These are phyloP conservation scores for Colletotrichum shisoi DNA, from an alignment of 2,329 filamentous ascomycete genomes.

Conservation along the genomic window DNA sequence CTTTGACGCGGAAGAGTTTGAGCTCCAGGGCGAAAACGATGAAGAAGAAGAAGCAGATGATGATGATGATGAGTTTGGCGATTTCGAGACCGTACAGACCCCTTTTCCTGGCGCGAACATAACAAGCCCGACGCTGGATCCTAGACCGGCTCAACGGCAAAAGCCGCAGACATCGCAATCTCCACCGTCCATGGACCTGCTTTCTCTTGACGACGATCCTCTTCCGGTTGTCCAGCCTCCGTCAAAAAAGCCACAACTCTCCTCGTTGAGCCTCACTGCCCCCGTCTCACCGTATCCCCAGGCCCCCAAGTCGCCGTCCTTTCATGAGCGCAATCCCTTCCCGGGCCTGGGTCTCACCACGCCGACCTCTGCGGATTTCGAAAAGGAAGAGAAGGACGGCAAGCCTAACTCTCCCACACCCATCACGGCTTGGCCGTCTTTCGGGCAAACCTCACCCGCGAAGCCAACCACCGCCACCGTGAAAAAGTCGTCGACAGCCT, in stretches of 20 bases:
- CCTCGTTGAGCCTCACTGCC: slow-evolving; percentile 47
- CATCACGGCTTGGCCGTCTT: slow-evolving; percentile 57
- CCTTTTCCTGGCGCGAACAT: slow-evolving; percentile 28
- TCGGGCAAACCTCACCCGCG: slow-evolving; percentile 41
- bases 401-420: slow-evolving; percentile 52
- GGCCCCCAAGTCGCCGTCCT: slow-evolving; percentile 61
- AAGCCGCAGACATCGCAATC: slow-evolving; percentile 31
- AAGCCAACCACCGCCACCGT: slow-evolving; percentile 20
- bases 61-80: slow-evolving; percentile 67
- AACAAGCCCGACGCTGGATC: slow-evolving; percentile 26
- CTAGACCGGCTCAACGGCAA: slow-evolving; percentile 41
- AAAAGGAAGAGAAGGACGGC: slow-evolving; percentile 46
- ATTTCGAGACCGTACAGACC: slow-evolving; percentile 61
- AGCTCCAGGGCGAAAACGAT: slow-evolving; percentile 51
- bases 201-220: slow-evolving; percentile 49
- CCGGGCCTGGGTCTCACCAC: slow-evolving; percentile 58
- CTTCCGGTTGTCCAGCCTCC: slow-evolving; percentile 43
- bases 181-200: slow-evolving; percentile 51
- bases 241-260: slow-evolving; percentile 47
- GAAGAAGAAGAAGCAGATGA: slow-evolving; percentile 47
- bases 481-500: slow-evolving; percentile 27
- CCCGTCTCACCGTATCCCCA: slow-evolving; percentile 53
- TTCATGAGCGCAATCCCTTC: slow-evolving; percentile 63
- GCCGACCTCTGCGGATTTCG: slow-evolving; percentile 48
- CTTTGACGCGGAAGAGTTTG: slow-evolving; percentile 70